phyloP scores from a whole-genome alignment of 169 alveolate species.

The Eimeria brunetti region DNA sequence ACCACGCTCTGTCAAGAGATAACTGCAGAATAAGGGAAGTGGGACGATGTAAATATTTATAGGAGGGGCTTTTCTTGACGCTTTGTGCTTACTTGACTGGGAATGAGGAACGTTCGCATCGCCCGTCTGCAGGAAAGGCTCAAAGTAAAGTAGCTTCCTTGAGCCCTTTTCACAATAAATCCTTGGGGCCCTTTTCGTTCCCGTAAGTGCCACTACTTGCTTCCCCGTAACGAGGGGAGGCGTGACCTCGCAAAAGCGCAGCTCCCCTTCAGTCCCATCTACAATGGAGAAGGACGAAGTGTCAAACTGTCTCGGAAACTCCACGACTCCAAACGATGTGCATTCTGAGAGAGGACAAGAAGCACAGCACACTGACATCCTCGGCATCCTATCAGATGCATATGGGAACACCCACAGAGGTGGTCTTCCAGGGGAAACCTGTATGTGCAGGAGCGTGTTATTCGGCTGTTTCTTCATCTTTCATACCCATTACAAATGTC shows the following conservation, averaged over 20 bases:
- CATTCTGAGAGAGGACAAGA: conserved; percentile 24
- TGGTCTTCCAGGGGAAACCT: neutral
- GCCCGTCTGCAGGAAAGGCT: neutral
- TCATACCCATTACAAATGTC: neutral
- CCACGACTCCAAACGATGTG: conserved; percentile 14
- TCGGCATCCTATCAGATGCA: neutral
- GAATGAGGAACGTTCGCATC: neutral
- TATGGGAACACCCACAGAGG: neutral
- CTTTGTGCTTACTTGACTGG: conserved; percentile 15
- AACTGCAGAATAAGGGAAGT: neutral
- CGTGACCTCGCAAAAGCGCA: conserved; percentile 42
- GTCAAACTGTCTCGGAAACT: conserved; percentile 48
- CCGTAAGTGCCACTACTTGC: conserved; percentile 38
- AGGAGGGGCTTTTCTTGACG: neutral
- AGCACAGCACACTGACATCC: neutral
- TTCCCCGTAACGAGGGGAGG: conserved; percentile 52
- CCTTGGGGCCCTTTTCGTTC: neutral
- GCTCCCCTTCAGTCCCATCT: conserved; percentile 1
- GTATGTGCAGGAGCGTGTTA: neutral
- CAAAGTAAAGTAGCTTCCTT: neutral
- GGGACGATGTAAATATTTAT: neutral
- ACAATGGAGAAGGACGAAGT: neutral
- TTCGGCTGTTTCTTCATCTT: neutral
- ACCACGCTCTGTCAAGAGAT: neutral
- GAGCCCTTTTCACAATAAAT: conserved; percentile 26